A percentile compares a stretch with the other conserved stretches of the same genome.
phyloP scores from a whole-genome alignment of 2,329 filamentous ascomycete genomes.

The Boeremia lycopersici region DNA sequence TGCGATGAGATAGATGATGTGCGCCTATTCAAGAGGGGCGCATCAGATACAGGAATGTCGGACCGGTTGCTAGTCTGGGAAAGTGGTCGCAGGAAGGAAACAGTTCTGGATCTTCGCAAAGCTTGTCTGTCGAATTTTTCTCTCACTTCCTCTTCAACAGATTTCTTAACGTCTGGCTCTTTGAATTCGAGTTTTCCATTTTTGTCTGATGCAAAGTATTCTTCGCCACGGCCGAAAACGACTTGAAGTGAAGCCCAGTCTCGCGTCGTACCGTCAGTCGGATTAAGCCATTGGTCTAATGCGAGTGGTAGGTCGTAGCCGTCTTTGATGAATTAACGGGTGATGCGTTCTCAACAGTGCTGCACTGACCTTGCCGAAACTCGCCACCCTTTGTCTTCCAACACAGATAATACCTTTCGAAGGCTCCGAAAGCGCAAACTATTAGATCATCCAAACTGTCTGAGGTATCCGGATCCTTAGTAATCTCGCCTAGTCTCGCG shows the following conservation, averaged over 20 bases:
- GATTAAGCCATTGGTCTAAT: slow-evolving; percentile 46
- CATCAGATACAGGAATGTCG: slow-evolving; percentile 15
- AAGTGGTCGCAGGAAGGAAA: slow-evolving; percentile 36
- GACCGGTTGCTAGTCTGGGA: slow-evolving; percentile 29
- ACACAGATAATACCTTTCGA: slow-evolving; percentile 49
- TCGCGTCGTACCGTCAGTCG: slow-evolving; percentile 33
- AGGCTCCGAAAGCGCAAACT: slow-evolving; percentile 49
- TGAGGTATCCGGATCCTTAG: slow-evolving; percentile 36
- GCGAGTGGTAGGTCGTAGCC: slow-evolving; percentile 42
- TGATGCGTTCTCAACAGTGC: background rate
- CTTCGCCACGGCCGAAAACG: slow-evolving; percentile 47
- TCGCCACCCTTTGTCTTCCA: slow-evolving; percentile 46
- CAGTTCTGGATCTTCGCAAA: slow-evolving; percentile 36
- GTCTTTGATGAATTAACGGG: slow-evolving; percentile 27
- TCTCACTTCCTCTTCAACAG: slow-evolving; percentile 23
- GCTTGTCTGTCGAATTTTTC: slow-evolving; percentile 23
- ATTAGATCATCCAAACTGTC: slow-evolving; percentile 47
- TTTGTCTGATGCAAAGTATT: slow-evolving; percentile 50
- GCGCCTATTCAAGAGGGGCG: slow-evolving; percentile 17
- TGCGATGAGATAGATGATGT: slow-evolving; percentile 27
- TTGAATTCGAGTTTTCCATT: slow-evolving; percentile 47
- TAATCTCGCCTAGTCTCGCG: slow-evolving; percentile 40
- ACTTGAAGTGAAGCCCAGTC: slow-evolving; percentile 47
- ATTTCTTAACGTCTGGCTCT: slow-evolving; percentile 36
- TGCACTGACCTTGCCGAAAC: slow-evolving; percentile 43